Conservation (phyloP, 83 land plant genomes). For the Picea mariana region DNA sequence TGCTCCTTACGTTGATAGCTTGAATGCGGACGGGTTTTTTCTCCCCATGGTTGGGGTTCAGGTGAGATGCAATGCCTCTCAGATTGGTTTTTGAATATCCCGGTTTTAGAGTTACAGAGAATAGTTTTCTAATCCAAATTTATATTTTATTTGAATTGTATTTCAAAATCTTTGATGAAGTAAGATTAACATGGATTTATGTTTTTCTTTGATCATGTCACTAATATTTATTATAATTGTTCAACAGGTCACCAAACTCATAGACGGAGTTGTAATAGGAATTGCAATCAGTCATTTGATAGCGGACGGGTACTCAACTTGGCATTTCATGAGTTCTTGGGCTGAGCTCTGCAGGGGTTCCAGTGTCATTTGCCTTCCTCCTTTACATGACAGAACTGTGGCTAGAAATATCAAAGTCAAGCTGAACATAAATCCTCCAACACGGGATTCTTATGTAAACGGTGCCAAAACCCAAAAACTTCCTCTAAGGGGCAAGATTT, state of each 20-base stretch:
- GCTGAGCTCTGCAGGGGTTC: conserved; percentile 17
- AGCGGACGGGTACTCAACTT: conserved; percentile 45
- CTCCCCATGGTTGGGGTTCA: conserved; percentile 29
- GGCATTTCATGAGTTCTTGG: conserved; percentile 34
- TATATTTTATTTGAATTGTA: neutral
- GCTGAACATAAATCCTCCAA: conserved; percentile 47
- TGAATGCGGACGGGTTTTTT: conserved; percentile 52
- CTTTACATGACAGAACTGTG: conserved; percentile 47
- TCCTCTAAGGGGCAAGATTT: conserved; percentile 35
- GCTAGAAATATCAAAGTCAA: conserved; percentile 14
- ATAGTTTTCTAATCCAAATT: neutral
- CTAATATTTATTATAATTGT: neutral
- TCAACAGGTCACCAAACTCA: conserved; percentile 61
- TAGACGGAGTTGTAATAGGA: conserved; percentile 55
- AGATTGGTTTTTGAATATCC: neutral
- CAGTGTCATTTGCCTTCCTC: conserved; percentile 29
- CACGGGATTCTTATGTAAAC: neutral
- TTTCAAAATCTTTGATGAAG: neutral
- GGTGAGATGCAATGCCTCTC: conserved; percentile 23
- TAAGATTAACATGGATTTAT: neutral
- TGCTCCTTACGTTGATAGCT: conserved; percentile 42
- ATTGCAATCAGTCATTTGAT: conserved; percentile 34
- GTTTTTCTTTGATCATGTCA: neutral
- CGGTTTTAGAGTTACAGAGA: neutral
- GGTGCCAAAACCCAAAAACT: neutral